A percentile compares a stretch with the other conserved stretches of the same genome.
Conservation (phyloP, 2,329 filamentous ascomycete genomes). For the Claviceps sorghi region DNA sequence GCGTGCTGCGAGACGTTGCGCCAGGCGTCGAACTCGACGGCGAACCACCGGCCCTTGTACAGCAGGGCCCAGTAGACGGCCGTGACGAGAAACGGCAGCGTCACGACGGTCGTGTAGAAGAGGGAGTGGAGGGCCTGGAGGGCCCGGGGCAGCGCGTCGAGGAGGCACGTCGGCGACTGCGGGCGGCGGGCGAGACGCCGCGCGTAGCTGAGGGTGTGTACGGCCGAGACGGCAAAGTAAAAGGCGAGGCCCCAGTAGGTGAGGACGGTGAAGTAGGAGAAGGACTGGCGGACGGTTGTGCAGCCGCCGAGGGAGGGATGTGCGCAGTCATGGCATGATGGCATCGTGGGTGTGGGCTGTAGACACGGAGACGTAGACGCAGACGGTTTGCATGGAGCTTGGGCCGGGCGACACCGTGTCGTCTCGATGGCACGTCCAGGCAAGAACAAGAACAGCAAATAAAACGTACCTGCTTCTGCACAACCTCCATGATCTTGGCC, state of each 20-base stretch:
- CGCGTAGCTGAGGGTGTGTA: conserved; percentile 42
- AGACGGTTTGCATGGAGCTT: no score
- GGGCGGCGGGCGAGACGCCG: conserved; percentile 18
- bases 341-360: neutral
- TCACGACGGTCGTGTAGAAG: conserved; percentile 47
- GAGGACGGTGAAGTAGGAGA: conserved; percentile 72
- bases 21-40: conserved; percentile 40
- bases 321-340: conserved; percentile 24
- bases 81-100: conserved; percentile 54
- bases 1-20: conserved; percentile 59
- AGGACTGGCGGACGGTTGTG: conserved; percentile 35
- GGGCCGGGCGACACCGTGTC: neutral
- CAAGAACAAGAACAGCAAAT: neutral
- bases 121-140: conserved; percentile 52
- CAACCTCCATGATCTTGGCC: conserved; percentile 11
- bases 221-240: conserved; percentile 54
- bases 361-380: neutral
- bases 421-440: neutral
- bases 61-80: conserved; percentile 56
- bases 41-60: conserved; percentile 37
- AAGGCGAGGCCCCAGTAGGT: conserved; percentile 74
- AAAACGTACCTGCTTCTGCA: conserved; percentile 11
- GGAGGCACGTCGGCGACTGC: conserved; percentile 35
- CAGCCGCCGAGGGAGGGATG: conserved; percentile 30
- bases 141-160: conserved; percentile 43